phyloP scores from a whole-genome alignment of 306 rosid species.

The Inga laurina region DNA sequence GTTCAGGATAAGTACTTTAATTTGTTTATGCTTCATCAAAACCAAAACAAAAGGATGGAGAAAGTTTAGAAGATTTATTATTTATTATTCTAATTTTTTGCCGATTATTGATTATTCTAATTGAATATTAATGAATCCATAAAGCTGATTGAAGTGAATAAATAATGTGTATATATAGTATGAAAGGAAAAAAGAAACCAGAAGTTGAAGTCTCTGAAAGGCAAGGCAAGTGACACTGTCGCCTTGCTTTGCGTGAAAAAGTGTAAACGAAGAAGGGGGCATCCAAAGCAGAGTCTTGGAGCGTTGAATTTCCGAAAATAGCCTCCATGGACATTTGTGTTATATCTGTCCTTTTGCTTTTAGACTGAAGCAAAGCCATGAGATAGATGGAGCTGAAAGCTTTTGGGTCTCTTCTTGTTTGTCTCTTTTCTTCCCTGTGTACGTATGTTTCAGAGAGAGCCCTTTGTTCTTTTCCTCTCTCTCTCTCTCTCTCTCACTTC shows the following conservation, averaged over 20 bases:
- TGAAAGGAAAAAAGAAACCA: too few relatives aligned
- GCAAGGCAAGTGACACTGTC: too few relatives aligned
- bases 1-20: too few relatives aligned
- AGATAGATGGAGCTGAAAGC: not conserved
- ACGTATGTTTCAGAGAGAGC: slow-evolving; percentile 5
- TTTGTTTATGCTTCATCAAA: too few relatives aligned
- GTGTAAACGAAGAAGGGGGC: not conserved
- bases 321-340: slow-evolving; percentile 22
- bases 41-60: too few relatives aligned
- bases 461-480: slow-evolving; percentile 4
- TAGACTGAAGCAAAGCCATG: slow-evolving; percentile 22
- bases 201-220: too few relatives aligned
- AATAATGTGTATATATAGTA: too few relatives aligned
- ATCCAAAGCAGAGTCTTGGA: not conserved
- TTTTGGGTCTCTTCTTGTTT: not conserved
- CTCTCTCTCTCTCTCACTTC: not conserved
- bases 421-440: slow-evolving; percentile 33
- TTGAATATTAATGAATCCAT: too few relatives aligned
- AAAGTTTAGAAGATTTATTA: too few relatives aligned
- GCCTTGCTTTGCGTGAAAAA: not conserved
- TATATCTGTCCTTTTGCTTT: slow-evolving; percentile 35
- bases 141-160: too few relatives aligned
- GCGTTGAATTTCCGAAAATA: not conserved
- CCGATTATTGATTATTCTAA: too few relatives aligned
- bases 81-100: too few relatives aligned